Evolutionary conservation across 2,329 filamentous ascomycete species (phyloP), one percentile per base, ranked within the genome.

Genomic region (Diplocarpon rosae): DNA sequence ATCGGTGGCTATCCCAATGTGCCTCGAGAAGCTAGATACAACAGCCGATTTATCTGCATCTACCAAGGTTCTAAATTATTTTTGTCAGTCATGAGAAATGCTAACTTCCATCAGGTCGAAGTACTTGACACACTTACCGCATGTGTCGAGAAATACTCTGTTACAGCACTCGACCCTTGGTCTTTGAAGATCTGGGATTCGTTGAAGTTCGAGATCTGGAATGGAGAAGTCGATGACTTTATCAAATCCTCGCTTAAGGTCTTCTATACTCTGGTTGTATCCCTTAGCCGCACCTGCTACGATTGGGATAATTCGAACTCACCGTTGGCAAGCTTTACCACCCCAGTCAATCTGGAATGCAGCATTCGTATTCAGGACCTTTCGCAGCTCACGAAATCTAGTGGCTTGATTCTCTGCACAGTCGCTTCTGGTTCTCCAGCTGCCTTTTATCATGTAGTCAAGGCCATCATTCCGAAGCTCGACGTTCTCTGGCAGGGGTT

Each of bases 331-430:
- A 15, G 14, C 6, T 50, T 48, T 30, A 32, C 45, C 12, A 16
- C 39, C 9, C 16, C 35, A 8, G 41, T 41, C 14, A 31, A 41
- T 6, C n/a, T 0, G 57, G 66, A 30, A 43, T 55, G 10, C 42
- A 17, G 43, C 67, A 48, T 2, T 65, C 66, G 30, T 56, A 34
- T 38, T 28, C 35, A 2, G 65, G 62, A 45, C 70, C 66, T 0
- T 65, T 63, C 5, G 65, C 69, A 15, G 66, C 52, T 39, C 68
- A 63, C n/a, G 11, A 31, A 40, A 2, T 31, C 42, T 11, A 50
- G 40, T 14, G 47, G 50, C 16, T 47, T 43, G 29, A 59, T 60
- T 17, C 35, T 60, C 5, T 39, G 48, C 15, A 40, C 49, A 15
- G 44, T 60, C 14, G 51, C 50, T 13, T 49, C 49, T 14, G 40